Base-by-base conservation (phyloP, 2,329 filamentous ascomycete species). In the Thelonectria olida region DNA sequence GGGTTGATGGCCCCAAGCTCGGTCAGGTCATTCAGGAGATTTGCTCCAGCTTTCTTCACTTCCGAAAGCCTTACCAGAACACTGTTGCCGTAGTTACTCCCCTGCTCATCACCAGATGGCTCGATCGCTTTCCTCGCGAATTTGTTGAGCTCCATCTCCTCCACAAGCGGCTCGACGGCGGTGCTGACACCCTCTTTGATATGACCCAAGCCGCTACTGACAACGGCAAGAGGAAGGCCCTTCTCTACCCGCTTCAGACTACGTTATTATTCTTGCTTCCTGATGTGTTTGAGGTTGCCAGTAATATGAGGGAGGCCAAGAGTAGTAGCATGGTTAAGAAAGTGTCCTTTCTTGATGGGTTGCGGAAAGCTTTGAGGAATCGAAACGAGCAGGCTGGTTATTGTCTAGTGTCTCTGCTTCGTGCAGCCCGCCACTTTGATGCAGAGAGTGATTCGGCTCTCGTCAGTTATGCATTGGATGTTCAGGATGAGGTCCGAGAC, bases 281-380 rank as follows among this genome's bases (percentile, higher is more conserved):
- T 4, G 89, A 91, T 66, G 86, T 91, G 6, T 91, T 91, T 65
- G 87, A 90, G 74, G 87, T 90, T 31, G 88, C 88, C 23, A 89
- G 87, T 74, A 89, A 89, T 73, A 80, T 91, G 72, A 82, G 87
- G 59, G 88, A 90, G 64, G 83, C 83, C 27, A 90, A 89, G 72
- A 85, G 84, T 66, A 81, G 82, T 55, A 83, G 85, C 67, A 85
- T 90, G 73, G 80, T 84, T 15, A 91, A 91, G 75, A 90, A 90
- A 69, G 85, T 90, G 6, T 81, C 84, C 3, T 90, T 90, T 65
- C 78, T 91, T 15, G 88, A 91, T 61, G 82, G 81, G 41, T 74
- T 91, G 12, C 81, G 86, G 67, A 91, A 91, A 71, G 80, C 85
- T 19, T 75, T 90, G 53, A 82, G 85, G 56, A 89, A 89, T 70